These are phyloP conservation scores for Aegle marmelos DNA, from an alignment of 345 rosid species.

Conservation along the genomic window DNA sequence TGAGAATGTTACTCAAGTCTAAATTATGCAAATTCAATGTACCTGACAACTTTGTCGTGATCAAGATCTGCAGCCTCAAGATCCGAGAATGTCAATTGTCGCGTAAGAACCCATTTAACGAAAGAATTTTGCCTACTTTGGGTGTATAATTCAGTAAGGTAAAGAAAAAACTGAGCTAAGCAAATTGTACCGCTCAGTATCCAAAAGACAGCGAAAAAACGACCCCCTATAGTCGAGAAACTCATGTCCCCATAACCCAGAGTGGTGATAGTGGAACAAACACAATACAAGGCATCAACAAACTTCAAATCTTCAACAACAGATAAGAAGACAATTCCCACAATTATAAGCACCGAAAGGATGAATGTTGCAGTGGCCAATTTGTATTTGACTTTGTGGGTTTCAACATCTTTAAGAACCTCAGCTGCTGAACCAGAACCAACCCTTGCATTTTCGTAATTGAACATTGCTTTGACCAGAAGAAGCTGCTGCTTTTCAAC, in stretches of 20 bases:
- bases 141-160: slow-evolving; percentile 43
- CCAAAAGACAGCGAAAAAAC: slow-evolving; percentile 53
- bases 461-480: slow-evolving; percentile 38
- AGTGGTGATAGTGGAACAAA: slow-evolving; percentile 50
- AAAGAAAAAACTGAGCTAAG: slow-evolving; percentile 51
- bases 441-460: slow-evolving; percentile 20
- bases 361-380: slow-evolving; percentile 19
- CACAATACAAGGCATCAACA: slow-evolving; percentile 53
- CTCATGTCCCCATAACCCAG: slow-evolving; percentile 60
- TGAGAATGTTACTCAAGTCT: no score
- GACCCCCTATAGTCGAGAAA: slow-evolving; percentile 44
- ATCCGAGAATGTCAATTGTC: slow-evolving; percentile 29
- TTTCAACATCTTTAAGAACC: slow-evolving; percentile 36
- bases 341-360: slow-evolving; percentile 29
- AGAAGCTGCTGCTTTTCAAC: slow-evolving; percentile 46
- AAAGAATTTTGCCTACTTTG: slow-evolving; percentile 31
- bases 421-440: slow-evolving; percentile 11
- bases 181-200: slow-evolving; percentile 49
- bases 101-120: slow-evolving; percentile 26
- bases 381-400: slow-evolving; percentile 33
- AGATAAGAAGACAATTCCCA: slow-evolving; percentile 35
- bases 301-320: slow-evolving; percentile 29
- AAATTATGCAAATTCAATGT: neutral
- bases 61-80: slow-evolving; percentile 50
- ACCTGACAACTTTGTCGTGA: slow-evolving; percentile 47